phyloP scores from a whole-genome alignment of 1,284 basidiomycete species.

The Anthracocystis walkeri region DNA sequence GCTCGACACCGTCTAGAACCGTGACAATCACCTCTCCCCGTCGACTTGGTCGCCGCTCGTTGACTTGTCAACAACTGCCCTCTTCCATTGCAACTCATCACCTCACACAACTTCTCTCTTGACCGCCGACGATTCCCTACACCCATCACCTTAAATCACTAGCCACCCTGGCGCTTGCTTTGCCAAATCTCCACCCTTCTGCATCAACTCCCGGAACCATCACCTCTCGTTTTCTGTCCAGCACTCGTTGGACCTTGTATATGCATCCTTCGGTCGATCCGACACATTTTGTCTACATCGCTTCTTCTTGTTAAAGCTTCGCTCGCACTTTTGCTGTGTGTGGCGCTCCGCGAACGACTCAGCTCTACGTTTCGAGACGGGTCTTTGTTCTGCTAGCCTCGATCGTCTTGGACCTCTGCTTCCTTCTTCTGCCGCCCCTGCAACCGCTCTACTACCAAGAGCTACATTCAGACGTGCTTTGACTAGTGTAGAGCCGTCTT shows the following conservation, averaged over 20 bases:
- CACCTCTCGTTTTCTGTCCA: too few species aligned
- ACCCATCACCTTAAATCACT: conserved; percentile 7
- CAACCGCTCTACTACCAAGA: conserved; percentile 1
- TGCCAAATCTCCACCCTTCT: not conserved
- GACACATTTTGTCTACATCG: not conserved
- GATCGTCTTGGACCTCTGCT: not conserved
- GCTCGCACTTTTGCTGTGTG: not conserved
- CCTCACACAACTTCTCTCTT: not conserved
- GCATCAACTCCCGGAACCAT: not conserved
- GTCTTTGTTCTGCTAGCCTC: not conserved
- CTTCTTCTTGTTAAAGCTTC: not conserved
- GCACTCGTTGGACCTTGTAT: not conserved
- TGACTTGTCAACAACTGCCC: not conserved
- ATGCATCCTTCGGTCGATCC: not conserved
- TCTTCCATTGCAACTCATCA: not conserved
- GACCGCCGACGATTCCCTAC: conserved; percentile 15
- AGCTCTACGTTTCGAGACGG: too few species aligned
- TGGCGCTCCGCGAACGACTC: not conserved
- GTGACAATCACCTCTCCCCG: conserved; percentile 1
- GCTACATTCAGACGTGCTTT: conserved; percentile 14
- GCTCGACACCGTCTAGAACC: not conserved
- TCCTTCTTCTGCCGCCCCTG: not conserved
- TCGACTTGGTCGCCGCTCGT: not conserved
- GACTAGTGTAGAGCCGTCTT: conserved; percentile 19
- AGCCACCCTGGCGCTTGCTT: not conserved